Evolutionary conservation across 1,284 basidiomycete species (phyloP).

Genomic region (Amylostereum areolatum): DNA sequence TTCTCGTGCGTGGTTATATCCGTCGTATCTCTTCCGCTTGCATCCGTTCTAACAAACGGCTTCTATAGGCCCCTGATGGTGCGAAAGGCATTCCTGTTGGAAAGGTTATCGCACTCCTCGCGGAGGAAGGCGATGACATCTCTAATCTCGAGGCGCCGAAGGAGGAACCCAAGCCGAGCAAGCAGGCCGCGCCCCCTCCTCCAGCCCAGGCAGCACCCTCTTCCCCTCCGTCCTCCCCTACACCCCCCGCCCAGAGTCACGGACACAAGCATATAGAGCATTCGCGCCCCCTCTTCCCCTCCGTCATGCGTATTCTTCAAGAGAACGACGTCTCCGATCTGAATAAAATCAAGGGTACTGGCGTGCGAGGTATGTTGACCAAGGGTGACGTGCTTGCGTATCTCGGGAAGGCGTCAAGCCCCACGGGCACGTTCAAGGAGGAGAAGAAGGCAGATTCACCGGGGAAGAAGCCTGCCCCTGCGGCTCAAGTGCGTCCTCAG

Average conservation of each 20-base stretch:
- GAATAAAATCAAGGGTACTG: constrained; percentile 68
- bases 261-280: constrained; percentile 37
- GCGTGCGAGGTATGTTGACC: constrained; percentile 83
- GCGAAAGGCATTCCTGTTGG: constrained; percentile 86
- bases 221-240: constrained; percentile 24
- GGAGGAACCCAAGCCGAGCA: constrained; percentile 33
- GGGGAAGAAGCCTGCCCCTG: constrained; percentile 30
- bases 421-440: constrained; percentile 68
- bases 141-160: constrained; percentile 75
- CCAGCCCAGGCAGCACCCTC: constrained; percentile 23
- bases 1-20: constrained; percentile 53
- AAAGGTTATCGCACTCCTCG: constrained; percentile 84
- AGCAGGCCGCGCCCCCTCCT: constrained; percentile 19
- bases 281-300: constrained; percentile 69
- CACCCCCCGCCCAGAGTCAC: constrained; percentile 12
- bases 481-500: constrained; percentile 25
- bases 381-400: constrained; percentile 85
- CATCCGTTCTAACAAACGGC: neutral
- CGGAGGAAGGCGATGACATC: constrained; percentile 96
- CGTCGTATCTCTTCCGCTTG: neutral
- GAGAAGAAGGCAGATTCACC: constrained; percentile 18
- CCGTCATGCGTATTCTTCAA: constrained; percentile 64
- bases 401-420: constrained; percentile 75
- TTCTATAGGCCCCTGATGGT: constrained; percentile 66
- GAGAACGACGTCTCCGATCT: constrained; percentile 52